A percentile compares a stretch with the other conserved stretches of the same genome.
Evolutionary conservation across 805 yeast species (phyloP).

Genomic region (Saturnispora bothae): DNA sequence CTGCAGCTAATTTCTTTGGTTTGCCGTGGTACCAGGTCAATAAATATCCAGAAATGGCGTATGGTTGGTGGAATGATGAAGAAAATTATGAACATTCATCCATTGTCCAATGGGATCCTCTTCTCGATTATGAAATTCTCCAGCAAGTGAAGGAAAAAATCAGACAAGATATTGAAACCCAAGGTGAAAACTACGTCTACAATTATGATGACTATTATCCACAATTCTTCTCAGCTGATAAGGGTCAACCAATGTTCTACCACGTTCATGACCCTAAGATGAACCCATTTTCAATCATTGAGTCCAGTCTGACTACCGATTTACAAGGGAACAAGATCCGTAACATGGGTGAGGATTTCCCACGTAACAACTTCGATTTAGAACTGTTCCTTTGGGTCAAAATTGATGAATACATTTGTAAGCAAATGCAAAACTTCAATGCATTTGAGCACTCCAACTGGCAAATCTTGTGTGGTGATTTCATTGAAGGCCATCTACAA

Average conservation of each 20-base stretch:
- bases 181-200: slow-evolving; percentile 20
- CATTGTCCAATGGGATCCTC: slow-evolving; percentile 28
- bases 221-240: slow-evolving; percentile 20
- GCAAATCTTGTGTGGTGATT: slow-evolving; percentile 19
- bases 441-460: slow-evolving; percentile 17
- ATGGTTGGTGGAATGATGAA: slow-evolving; percentile 25
- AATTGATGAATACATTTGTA: slow-evolving; percentile 26
- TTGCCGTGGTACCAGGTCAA: slow-evolving; percentile 45
- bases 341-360: slow-evolving; percentile 28
- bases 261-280: slow-evolving; percentile 49
- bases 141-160: slow-evolving; percentile 17
- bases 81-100: slow-evolving; percentile 27
- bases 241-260: slow-evolving; percentile 26
- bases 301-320: slow-evolving; percentile 22
- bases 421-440: slow-evolving; percentile 17
- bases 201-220: slow-evolving; percentile 21
- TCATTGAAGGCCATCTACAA: slow-evolving; percentile 21
- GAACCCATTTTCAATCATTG: slow-evolving; percentile 35
- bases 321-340: slow-evolving; percentile 23
- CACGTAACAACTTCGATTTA: slow-evolving; percentile 23
- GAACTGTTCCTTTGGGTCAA: slow-evolving; percentile 26
- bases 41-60: slow-evolving; percentile 27
- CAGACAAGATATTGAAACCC: slow-evolving; percentile 16
- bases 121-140: slow-evolving; percentile 22
- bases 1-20: slow-evolving; percentile 49